Percentiles rank a stretch among this genome's conserved stretches.
Evolutionary conservation across 2,329 filamentous ascomycete genomes (phyloP).

Genomic region (Chaetomium sp.): DNA sequence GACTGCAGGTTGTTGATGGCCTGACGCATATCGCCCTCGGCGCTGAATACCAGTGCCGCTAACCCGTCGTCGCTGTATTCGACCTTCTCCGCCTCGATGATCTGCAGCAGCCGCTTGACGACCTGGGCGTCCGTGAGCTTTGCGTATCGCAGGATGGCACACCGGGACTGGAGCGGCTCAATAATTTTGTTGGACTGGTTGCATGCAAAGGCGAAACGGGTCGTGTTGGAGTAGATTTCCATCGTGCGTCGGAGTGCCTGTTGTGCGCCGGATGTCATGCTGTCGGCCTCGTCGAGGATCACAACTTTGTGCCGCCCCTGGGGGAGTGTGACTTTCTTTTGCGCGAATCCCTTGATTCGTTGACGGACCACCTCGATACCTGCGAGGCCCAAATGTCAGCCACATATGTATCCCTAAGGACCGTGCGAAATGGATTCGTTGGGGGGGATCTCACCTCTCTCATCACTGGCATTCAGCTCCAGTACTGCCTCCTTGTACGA

Average conservation of each 20-base stretch:
- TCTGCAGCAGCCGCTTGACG: conserved; percentile 82
- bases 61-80: conserved; percentile 88
- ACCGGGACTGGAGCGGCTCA: conserved; percentile 94
- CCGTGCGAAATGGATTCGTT: background rate
- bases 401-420: background rate
- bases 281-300: conserved; percentile 96
- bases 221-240: conserved; percentile 98
- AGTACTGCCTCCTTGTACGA: conserved; percentile 96
- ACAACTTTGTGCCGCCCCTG: conserved; percentile 89
- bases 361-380: conserved; percentile 97
- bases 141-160: conserved; percentile 90
- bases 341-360: conserved; percentile 95
- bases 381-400: conserved; percentile 26
- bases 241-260: conserved; percentile 92
- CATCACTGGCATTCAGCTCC: conserved; percentile 93
- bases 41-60: conserved; percentile 92
- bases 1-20: conserved; percentile 98
- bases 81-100: conserved; percentile 87
- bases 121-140: conserved; percentile 89
- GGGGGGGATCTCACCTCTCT: conserved; percentile 55
- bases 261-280: conserved; percentile 94
- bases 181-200: conserved; percentile 99
- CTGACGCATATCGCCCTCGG: conserved; percentile 97
- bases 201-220: conserved; percentile 94
- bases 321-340: conserved; percentile 96